Base-by-base conservation (phyloP, 108 stramenopile species). In the Conticribra guillardii region DNA sequence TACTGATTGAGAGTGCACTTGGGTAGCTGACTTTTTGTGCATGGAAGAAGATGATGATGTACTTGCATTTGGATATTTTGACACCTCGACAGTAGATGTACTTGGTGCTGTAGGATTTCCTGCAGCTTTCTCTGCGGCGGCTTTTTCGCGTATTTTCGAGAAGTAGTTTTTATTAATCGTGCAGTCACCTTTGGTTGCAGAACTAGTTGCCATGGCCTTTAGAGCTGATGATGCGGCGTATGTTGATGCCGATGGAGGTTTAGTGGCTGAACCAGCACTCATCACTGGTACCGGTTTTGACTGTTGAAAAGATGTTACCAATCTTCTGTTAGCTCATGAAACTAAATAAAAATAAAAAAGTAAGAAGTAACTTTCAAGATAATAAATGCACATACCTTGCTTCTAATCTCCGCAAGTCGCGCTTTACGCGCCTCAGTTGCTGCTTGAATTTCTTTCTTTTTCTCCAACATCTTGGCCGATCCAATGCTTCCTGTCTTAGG, bases 71-170 rank as follows among this genome's bases (percentile, higher is more conserved):
- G 19, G 47, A 21, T 64, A 27, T 57, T 37, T 59, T 44, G 26
- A 19, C 30, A 34, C 31, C 57, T 18, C 31, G 41, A 27, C 11
- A 41, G 33, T 55, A 41, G 52, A 4, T 33, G 34, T 54, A 72
- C 31, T 64, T 34, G 48, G 15, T 11, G 61, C 57, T 46, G 56
- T 14, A 9, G 61, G 44, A 30, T 33, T 73, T 52, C 57, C 77
- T 57, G 71, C 8, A 49, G 77, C 67, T 55, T 80, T 73, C 37
- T 77, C 56, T 0, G 84, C 65, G 68, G 80, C 76, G 32, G 69
- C 75, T 71, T 89, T 88, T 73, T 89, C 89, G 26, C 89, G 82
- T 87, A 92, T 88, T 73, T 88, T 77, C 0, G 87, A 84, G 2
- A 81, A 41, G 37, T 41, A 74, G 21, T 58, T 66, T 3, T 51